phyloP scores from a whole-genome alignment of 2,329 filamentous ascomycete species.

The Apiospora sp. region DNA sequence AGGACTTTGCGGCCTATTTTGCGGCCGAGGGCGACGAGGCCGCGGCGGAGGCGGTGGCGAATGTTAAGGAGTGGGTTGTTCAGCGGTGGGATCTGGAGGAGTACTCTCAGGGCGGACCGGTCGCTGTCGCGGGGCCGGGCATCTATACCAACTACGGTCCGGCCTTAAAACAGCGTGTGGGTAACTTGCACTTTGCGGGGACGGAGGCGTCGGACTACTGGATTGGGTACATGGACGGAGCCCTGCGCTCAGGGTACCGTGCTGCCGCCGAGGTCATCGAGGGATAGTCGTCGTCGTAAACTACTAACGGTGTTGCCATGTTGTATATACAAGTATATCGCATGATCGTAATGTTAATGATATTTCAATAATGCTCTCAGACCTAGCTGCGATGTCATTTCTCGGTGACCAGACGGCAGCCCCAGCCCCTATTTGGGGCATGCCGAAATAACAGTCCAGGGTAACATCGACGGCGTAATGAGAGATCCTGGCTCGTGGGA shows the following conservation, averaged over 20 bases:
- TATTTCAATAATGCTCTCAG: background rate
- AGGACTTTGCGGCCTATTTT: background rate
- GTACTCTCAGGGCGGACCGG: conserved; percentile 21
- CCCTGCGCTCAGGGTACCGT: conserved; percentile 21
- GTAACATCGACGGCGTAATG: background rate
- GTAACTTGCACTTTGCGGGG: conserved; percentile 22
- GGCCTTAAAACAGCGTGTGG: background rate
- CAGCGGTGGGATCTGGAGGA: conserved; percentile 21
- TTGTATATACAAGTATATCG: background rate
- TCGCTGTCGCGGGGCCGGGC: background rate
- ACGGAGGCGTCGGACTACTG: conserved; percentile 21
- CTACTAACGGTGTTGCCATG: background rate
- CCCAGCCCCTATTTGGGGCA: background rate
- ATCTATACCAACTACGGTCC: conserved; percentile 16
- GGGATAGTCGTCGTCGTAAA: background rate
- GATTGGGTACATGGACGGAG: conserved; percentile 24
- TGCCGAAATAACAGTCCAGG: background rate
- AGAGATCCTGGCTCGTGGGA: background rate
- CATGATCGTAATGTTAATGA: background rate
- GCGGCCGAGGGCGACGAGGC: background rate
- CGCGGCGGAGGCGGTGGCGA: background rate
- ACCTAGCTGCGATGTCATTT: background rate
- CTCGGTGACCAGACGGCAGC: background rate
- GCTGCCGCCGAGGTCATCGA: conserved; percentile 23
- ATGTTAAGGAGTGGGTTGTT: conserved; percentile 12